Conservation (phyloP, 352 stramenopile genomes). For the Phytophthora citrophthora region DNA sequence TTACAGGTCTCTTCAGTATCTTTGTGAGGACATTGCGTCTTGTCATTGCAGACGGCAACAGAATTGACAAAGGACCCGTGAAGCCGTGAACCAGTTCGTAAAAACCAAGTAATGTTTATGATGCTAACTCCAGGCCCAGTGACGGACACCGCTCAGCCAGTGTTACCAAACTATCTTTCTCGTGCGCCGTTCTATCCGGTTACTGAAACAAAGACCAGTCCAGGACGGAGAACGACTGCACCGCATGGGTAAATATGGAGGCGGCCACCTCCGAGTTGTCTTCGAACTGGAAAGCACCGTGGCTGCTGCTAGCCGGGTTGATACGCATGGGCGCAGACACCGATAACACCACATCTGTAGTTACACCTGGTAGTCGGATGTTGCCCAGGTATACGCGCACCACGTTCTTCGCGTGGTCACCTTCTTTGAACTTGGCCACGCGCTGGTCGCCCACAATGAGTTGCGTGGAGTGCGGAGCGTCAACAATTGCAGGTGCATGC, state of each 20-base stretch:
- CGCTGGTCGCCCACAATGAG: conserved; percentile 79
- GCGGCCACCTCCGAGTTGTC: conserved; percentile 72
- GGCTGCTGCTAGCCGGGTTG: conserved; percentile 73
- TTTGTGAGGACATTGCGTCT: conserved; percentile 58
- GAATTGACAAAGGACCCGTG: conserved; percentile 16
- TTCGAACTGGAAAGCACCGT: conserved; percentile 65
- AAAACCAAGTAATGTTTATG: neutral
- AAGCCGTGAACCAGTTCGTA: too few relatives aligned
- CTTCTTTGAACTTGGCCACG: conserved; percentile 88
- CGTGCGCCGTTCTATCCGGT: neutral
- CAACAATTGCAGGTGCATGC: conserved; percentile 37
- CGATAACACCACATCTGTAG: conserved; percentile 85
- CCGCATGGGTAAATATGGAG: conserved; percentile 76
- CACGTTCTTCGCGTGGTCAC: conserved; percentile 82
- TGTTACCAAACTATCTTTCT: neutral
- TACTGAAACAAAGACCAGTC: conserved; percentile 75
- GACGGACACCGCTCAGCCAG: neutral
- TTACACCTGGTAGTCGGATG: conserved; percentile 70
- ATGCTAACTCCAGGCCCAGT: neutral
- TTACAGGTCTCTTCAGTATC: conserved; percentile 65
- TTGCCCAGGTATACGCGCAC: conserved; percentile 85
- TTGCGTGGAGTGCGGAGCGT: conserved; percentile 43
- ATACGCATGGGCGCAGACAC: conserved; percentile 81
- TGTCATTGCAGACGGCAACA: conserved; percentile 51
- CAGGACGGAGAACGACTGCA: conserved; percentile 68